Base-by-base conservation (phyloP, 805 yeast genomes). In the Maudiozyma turicensis region DNA sequence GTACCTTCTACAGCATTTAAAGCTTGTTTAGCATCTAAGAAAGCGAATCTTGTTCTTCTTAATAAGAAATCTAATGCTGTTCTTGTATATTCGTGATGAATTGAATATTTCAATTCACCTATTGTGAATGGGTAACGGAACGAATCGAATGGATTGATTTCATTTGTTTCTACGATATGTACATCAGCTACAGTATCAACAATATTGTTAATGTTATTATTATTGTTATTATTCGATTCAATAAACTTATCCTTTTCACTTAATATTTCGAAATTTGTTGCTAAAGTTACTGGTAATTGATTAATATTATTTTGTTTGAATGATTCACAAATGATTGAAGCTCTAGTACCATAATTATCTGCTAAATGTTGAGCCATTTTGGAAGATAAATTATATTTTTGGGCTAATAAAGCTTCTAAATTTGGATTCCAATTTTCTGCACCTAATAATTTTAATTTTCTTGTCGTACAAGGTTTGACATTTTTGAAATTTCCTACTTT, bases 11-110 rank as follows among this genome's bases (percentile, higher is more conserved):
- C 81, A 13, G 95, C 85, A 46, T 71, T 74, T 54, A 81, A 70
- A 11, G 97, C 96, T 55, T 84, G 88, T 66, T 80, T 80, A 40
- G 93, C 86, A 70, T 90, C 90, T 64, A 90, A 74, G 73, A 89
- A 91, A 3, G 96, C 95, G 65, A 87, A 80, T 70, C 98, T 81
- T 48, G 91, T 82, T 75, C 98, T 84, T 75, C 97, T 84, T 49
- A 95, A 87, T 56, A 90, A 74, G 74, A 90, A 88, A 68, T 90
- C 98, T 50, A 83, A 72, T 44, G 96, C 95, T 10, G 90, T 85
- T 71, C 95, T 78, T 41, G 87, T 80, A 67, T 88, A 87, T 72
- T 90, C 98, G 69, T 86, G 78, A 53, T 78, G 72, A 58, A 88
- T 74, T 10, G 88, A 82, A 70, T 89, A 91, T 62, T 81, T 76